Base-by-base conservation (phyloP, 106 monocot genomes). In the Allium fistulosum region DNA sequence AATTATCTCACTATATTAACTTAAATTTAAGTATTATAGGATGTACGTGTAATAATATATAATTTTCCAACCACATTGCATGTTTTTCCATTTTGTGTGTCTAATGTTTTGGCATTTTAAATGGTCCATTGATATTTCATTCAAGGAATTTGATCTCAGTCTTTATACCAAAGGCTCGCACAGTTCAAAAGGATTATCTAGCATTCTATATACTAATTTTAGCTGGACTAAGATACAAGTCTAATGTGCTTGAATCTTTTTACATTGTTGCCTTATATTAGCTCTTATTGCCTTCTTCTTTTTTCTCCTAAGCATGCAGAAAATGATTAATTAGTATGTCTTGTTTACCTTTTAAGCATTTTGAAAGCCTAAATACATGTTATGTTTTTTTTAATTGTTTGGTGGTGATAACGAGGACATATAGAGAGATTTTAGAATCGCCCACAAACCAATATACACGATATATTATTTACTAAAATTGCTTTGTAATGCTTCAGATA, bases 141-240 rank as follows among this genome's bases (percentile, higher is more conserved):
- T 57, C 58, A 80, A 74, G 63, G 56, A 62, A 50, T 82, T 97
- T 73, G 71, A 87, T 68, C 81, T 80, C 71, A 80, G 83, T 17
- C 66, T 77, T 69, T 97, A 46, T 67, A 65, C 48, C 68, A 80
- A 77, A 74, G 71, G 72, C 66, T 97, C 62, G 72, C 84, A 67
- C 74, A 70, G 46, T 12, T 95, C 84, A 80, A 90, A 79, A 13
- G 72, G 70, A 0, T 70, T 78, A 48, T 89, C 92, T 49, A 86
- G 89, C 11, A 75, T 85, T 73, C 86, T 97, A 17, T 97, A 92
- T 48, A 97, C 87, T 0, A 86, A 78, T 46, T 89, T 88, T 27
- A 80, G 78, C 64, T 97, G 97, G 97, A 68, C 81, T 12, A 92
- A 97, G 69, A 77, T 97, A 76, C 82, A 89, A 17, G 86, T 92